phyloP scores from a whole-genome alignment of 2,329 filamentous ascomycete species.

The Fusarium mangiferae region DNA sequence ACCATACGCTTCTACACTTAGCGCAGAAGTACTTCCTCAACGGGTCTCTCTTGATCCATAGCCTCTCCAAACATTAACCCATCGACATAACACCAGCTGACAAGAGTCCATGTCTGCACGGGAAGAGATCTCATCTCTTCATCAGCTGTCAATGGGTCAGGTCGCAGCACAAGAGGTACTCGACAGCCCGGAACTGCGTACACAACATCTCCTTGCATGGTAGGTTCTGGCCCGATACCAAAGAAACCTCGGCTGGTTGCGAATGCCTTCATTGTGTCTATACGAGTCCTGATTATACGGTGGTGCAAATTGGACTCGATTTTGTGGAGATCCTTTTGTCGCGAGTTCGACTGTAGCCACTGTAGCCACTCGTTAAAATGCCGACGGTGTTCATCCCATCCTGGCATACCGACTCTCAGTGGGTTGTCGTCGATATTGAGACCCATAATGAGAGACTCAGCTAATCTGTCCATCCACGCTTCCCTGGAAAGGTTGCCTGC shows the following conservation, averaged over 20 bases:
- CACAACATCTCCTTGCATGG: not conserved
- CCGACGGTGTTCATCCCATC: not conserved
- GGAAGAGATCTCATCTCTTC: not conserved
- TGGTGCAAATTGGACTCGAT: not conserved
- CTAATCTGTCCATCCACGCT: not conserved
- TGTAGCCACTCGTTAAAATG: not conserved
- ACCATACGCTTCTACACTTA: not conserved
- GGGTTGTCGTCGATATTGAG: not conserved
- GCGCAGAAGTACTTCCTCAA: not conserved
- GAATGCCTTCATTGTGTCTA: not conserved
- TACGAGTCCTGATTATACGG: not conserved
- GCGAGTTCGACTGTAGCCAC: not conserved
- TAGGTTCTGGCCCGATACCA: not conserved
- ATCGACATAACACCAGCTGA: not conserved
- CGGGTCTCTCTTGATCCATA: not conserved
- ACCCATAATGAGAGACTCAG: not conserved
- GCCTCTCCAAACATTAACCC: not conserved
- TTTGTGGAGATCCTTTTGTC: not conserved
- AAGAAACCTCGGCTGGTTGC: not conserved
- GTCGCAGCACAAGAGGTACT: not conserved
- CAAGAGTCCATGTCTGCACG: not conserved
- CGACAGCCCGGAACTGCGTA: not conserved
- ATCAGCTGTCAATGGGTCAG: not conserved
- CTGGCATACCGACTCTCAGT: not conserved
- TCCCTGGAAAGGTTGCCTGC: not conserved